A percentile compares a stretch with the other conserved stretches of the same genome.
phyloP scores from a whole-genome alignment of 441 rosid genomes.

The Euphorbia celastroides region DNA sequence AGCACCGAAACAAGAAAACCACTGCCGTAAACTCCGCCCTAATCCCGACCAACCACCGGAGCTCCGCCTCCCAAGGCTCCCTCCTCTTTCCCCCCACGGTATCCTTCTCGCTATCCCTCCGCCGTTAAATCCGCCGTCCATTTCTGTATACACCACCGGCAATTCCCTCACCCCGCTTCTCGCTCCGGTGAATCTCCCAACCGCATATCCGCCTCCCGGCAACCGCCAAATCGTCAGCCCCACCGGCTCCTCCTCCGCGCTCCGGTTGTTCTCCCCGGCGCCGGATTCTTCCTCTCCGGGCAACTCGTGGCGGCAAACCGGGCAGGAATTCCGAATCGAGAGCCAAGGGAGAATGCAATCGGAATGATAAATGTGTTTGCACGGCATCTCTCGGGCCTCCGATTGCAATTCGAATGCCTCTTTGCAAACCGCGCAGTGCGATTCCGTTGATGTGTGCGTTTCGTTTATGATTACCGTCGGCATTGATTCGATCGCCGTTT shows the following conservation, averaged over 20 bases:
- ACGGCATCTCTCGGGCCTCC: constrained; percentile 82
- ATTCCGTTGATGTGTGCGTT: constrained; percentile 36
- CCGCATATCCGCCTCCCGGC: constrained; percentile 92
- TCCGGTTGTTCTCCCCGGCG: constrained; percentile 53
- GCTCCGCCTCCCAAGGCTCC: constrained; percentile 12
- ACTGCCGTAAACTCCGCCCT: constrained; percentile 41
- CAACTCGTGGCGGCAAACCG: constrained; percentile 83
- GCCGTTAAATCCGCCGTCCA: constrained; percentile 70
- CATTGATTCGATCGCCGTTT: constrained; percentile 72
- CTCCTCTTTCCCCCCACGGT: constrained; percentile 50
- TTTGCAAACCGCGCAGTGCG: constrained; percentile 84
- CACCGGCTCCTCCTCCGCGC: constrained; percentile 37
- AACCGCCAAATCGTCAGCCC: constrained; percentile 87
- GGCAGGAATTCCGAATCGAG: constrained; percentile 72
- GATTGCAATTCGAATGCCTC: constrained; percentile 58
- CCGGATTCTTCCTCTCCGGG: constrained; percentile 42
- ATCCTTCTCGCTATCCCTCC: constrained; percentile 65
- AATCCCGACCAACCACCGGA: constrained; percentile 17
- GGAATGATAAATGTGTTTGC: no score
- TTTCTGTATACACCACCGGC: constrained; percentile 85
- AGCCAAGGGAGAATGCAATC: constrained; percentile 90
- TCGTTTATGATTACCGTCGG: constrained; percentile 51
- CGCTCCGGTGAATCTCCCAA: constrained; percentile 80
- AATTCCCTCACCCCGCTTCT: constrained; percentile 61
- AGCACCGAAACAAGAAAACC: constrained; percentile 56